Conservation (phyloP, 2,329 filamentous ascomycete species). For the Zasmidium cellare region DNA sequence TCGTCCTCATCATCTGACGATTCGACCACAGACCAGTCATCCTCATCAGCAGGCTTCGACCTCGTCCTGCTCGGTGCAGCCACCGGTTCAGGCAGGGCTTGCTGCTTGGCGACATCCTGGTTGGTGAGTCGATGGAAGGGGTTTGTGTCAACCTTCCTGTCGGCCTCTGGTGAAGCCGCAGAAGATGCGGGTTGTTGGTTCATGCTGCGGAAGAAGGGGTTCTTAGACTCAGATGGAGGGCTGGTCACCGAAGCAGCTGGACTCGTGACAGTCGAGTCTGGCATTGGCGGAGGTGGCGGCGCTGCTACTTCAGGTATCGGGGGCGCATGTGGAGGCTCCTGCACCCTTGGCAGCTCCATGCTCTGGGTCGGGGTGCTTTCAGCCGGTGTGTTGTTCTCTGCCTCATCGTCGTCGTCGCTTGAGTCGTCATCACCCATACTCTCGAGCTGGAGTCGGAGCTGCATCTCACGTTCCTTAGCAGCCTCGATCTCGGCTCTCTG, state of each 20-base stretch:
- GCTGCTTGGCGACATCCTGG: slow-evolving; percentile 54
- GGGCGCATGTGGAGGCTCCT: slow-evolving; percentile 48
- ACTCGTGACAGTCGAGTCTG: slow-evolving; percentile 17
- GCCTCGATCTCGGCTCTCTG: slow-evolving; percentile 91
- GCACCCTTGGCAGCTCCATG: slow-evolving; percentile 52
- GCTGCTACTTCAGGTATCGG: slow-evolving; percentile 11
- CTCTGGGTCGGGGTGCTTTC: slow-evolving; percentile 61
- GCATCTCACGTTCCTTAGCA: slow-evolving; percentile 83
- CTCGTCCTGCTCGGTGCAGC: slow-evolving; percentile 52
- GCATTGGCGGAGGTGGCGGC: slow-evolving; percentile 25
- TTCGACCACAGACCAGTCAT: slow-evolving; percentile 81
- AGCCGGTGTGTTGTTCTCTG: slow-evolving; percentile 66
- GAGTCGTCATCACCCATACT: slow-evolving; percentile 72
- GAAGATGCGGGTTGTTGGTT: slow-evolving; percentile 55
- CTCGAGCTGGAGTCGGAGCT: slow-evolving; percentile 86
- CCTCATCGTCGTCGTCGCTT: slow-evolving; percentile 70
- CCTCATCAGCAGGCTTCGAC: slow-evolving; percentile 56
- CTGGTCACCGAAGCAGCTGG: slow-evolving; percentile 40
- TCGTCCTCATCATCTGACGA: slow-evolving; percentile 73
- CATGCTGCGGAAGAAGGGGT: slow-evolving; percentile 92
- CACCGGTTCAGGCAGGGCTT: slow-evolving; percentile 51
- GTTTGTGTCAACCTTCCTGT: slow-evolving; percentile 70
- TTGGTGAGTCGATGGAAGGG: slow-evolving; percentile 88
- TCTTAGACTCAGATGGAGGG: slow-evolving; percentile 74
- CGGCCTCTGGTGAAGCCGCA: slow-evolving; percentile 39